These are phyloP conservation scores for Aspergillus indologenus DNA, from an alignment of 495 filamentous ascomycete species.

Conservation along the genomic window DNA sequence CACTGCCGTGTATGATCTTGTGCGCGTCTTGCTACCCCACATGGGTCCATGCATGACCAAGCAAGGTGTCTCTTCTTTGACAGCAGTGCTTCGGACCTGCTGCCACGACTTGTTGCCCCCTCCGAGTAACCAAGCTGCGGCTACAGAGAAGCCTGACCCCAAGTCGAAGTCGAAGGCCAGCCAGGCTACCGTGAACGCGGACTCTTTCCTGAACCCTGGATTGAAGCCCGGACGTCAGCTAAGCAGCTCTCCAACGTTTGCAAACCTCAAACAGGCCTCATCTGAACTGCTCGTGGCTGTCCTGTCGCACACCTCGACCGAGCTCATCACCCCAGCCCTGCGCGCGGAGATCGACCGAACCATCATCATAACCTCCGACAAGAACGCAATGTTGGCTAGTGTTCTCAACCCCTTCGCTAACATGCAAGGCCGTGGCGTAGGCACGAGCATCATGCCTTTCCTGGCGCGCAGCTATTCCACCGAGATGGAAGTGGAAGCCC, in stretches of 20 bases:
- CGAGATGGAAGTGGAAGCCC: constrained; percentile 63
- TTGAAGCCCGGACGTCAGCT: constrained; percentile 29
- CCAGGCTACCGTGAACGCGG: constrained; percentile 47
- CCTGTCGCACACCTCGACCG: constrained; percentile 57
- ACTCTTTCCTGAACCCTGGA: constrained; percentile 49
- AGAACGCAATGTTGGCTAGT: constrained; percentile 71
- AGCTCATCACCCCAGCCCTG: constrained; percentile 57
- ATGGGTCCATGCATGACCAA: constrained; percentile 64
- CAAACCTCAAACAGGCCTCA: constrained; percentile 46
- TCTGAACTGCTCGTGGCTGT: constrained; percentile 57
- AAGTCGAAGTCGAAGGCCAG: constrained; percentile 37
- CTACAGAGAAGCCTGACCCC: constrained; percentile 24
- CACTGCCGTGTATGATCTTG: constrained; percentile 54
- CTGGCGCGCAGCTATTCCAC: constrained; percentile 58
- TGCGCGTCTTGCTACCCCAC: constrained; percentile 53
- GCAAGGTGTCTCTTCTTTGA: constrained; percentile 55
- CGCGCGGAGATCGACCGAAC: constrained; percentile 74
- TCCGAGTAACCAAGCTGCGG: constrained; percentile 30
- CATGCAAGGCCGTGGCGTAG: constrained; percentile 51
- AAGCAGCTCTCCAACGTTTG: constrained; percentile 20
- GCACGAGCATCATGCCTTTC: constrained; percentile 73
- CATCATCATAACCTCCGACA: constrained; percentile 64
- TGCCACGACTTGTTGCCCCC: constrained; percentile 62
- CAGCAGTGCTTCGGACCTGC: constrained; percentile 53
- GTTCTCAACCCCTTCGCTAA: constrained; percentile 69